Evolutionary conservation across 345 rosid species (phyloP), one percentile per base, ranked within the genome.

Genomic region (Durio zibethinus): DNA sequence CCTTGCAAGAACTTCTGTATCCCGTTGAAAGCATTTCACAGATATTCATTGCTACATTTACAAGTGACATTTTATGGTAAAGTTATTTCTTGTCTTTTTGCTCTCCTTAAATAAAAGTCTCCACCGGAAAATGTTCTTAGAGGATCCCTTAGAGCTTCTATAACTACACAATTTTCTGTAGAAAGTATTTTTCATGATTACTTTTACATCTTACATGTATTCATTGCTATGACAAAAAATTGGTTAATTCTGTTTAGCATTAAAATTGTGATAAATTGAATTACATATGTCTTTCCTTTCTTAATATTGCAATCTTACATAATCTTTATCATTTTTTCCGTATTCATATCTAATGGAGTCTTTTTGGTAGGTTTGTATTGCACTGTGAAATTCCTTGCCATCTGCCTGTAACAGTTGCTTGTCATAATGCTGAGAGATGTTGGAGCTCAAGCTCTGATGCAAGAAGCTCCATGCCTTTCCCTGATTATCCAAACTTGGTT

Each of bases 1-100:
- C 97, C 57, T 84, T 94, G 82, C 87, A 84, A 40, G 97, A 91
- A 79, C 97, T 94, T 86, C 86, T 94, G 63, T 64, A 87, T 82
- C 98, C 97, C 57, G 81, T 90, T 66, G 86, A 87, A 66, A 89
- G 77, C 83, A 89, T 94, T 80, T 80, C 79, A 14, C 83, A 81
- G 71, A 87, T 94, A 43, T 94, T 94, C 80, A 82, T 90, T 84
- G 97, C 98, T 8, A 93, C 98, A 31, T 94, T 94, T 84, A 94
- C 97, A 0, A 86, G 91, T 69, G 98, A 94, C 82, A 81, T 94
- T 71, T 75, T 70, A 80, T 93, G 98, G 98, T 92, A 86, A 38
- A 79, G 73, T 54, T 52, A 40, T 61, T n/a, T 69, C 47, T 36
- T 75, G 40, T 29, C 33, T 64, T 7, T 57, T 54, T 33, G 3